These are phyloP conservation scores for Multifurca ochricompacta DNA, from an alignment of 768 basidiomycete genomes.

Conservation along the genomic window DNA sequence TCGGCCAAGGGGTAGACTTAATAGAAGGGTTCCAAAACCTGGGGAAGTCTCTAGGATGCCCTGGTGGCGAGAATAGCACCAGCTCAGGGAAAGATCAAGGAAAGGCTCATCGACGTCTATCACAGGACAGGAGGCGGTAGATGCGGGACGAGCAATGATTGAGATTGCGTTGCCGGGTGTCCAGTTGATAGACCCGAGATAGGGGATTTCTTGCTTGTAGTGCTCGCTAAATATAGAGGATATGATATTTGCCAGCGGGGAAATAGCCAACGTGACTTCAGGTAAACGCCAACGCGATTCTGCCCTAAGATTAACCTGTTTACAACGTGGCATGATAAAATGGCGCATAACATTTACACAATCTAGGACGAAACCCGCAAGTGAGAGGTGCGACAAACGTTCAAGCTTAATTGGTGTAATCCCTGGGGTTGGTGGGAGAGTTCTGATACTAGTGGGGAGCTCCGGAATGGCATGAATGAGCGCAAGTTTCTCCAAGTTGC, in stretches of 20 bases:
- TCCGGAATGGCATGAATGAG: conserved; percentile 1
- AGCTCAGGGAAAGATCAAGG: not conserved
- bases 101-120: not conserved
- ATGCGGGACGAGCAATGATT: not conserved
- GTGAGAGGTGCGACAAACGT: not conserved
- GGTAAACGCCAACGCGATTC: not conserved
- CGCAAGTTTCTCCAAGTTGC: conserved; percentile 1
- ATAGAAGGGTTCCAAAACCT: conserved; percentile 1
- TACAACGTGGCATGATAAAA: conserved; percentile 5
- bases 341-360: conserved; percentile 8
- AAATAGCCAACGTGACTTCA: conserved; percentile 4
- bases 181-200: not conserved
- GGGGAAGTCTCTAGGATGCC: not conserved
- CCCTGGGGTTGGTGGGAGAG: conserved; percentile 1
- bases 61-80: not conserved
- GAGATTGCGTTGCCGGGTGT: not conserved
- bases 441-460: not conserved
- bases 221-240: conserved; percentile 6
- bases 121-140: not conserved
- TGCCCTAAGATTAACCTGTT: not conserved
- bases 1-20: not conserved
- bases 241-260: conserved; percentile 1
- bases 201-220: not conserved
- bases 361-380: conserved; percentile 8
- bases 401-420: not conserved